Percentiles rank a stretch among this genome's conserved stretches.
These are phyloP conservation scores for Lactuca sativa DNA, from an alignment of 129 eudicot species.

Conservation along the genomic window DNA sequence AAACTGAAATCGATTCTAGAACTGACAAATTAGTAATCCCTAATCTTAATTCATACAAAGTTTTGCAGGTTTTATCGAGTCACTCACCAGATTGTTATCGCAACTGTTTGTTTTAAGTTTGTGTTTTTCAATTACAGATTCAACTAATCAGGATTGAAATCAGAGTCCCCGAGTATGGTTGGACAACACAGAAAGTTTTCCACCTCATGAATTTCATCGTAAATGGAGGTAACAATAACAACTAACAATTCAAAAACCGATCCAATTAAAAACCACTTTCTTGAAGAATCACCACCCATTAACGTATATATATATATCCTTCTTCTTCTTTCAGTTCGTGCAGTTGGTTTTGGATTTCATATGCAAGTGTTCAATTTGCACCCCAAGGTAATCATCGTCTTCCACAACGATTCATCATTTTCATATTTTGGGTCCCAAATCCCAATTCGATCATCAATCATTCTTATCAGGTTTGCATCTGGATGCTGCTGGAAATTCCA, in stretches of 20 bases:
- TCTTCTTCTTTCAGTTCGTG: constrained; percentile 32
- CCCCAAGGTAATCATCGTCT: constrained; percentile 29
- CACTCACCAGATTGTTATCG: not conserved
- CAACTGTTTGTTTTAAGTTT: not conserved
- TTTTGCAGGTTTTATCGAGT: constrained; percentile 1
- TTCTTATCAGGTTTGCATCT: constrained; percentile 51
- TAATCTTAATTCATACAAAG: not conserved
- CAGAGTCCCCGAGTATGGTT: constrained; percentile 84
- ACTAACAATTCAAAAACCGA: not conserved
- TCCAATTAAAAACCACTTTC: not conserved
- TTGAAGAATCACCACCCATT: not conserved
- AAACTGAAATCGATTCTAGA: not conserved
- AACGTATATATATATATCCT: not conserved
- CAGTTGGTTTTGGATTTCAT: constrained; percentile 42
- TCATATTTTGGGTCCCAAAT: not conserved
- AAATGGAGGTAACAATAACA: constrained; percentile 78
- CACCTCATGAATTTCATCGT: constrained; percentile 80
- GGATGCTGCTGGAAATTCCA: constrained; percentile 67
- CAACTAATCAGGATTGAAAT: constrained; percentile 72
- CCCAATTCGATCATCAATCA: not conserved
- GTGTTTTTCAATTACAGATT: constrained; percentile 40
- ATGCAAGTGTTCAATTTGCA: constrained; percentile 39
- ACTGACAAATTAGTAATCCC: not conserved
- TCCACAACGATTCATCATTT: not conserved
- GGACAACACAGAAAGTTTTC: constrained; percentile 84